Evolutionary conservation across 2,329 filamentous ascomycete genomes (phyloP).

Genomic region (Pseudodiploospora longispora): DNA sequence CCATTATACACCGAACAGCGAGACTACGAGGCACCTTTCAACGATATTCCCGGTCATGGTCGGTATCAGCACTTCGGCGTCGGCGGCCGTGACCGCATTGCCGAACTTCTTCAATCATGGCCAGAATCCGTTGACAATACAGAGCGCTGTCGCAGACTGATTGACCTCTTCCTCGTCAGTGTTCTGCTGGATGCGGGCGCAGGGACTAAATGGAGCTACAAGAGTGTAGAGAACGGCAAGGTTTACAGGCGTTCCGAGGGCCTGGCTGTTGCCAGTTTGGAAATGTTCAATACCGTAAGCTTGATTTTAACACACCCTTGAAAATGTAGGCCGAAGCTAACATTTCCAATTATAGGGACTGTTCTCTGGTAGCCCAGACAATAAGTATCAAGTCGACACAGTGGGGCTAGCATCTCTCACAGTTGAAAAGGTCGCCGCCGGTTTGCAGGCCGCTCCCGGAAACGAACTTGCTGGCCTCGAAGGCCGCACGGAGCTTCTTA

Average conservation of each 20-base stretch:
- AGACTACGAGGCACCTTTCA: constrained; percentile 48
- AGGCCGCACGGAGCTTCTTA: constrained; percentile 71
- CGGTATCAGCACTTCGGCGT: constrained; percentile 78
- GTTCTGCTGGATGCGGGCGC: constrained; percentile 83
- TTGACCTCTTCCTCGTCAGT: constrained; percentile 72
- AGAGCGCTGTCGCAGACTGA: constrained; percentile 65
- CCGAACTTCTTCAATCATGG: constrained; percentile 63
- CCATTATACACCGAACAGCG: constrained; percentile 25
- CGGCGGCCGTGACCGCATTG: constrained; percentile 67
- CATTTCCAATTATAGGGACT: constrained; percentile 44
- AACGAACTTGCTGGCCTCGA: constrained; percentile 82
- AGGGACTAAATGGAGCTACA: constrained; percentile 86
- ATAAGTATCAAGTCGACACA: constrained; percentile 86
- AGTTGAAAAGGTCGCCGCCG: constrained; percentile 65
- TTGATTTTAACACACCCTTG: background rate
- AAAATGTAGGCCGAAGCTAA: constrained; percentile 10
- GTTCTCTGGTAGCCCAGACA: constrained; percentile 74
- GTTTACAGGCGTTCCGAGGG: constrained; percentile 82
- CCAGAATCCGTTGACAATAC: constrained; percentile 59
- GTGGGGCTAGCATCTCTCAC: constrained; percentile 68
- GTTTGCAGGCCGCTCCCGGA: constrained; percentile 72
- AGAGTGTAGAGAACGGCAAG: constrained; percentile 78
- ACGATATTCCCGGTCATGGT: constrained; percentile 73
- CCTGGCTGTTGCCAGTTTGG: constrained; percentile 64
- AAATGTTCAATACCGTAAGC: constrained; percentile 80